Evolutionary conservation across 2,329 filamentous ascomycete species (phyloP).

Genomic region (Hypoxylon rubiginosum): DNA sequence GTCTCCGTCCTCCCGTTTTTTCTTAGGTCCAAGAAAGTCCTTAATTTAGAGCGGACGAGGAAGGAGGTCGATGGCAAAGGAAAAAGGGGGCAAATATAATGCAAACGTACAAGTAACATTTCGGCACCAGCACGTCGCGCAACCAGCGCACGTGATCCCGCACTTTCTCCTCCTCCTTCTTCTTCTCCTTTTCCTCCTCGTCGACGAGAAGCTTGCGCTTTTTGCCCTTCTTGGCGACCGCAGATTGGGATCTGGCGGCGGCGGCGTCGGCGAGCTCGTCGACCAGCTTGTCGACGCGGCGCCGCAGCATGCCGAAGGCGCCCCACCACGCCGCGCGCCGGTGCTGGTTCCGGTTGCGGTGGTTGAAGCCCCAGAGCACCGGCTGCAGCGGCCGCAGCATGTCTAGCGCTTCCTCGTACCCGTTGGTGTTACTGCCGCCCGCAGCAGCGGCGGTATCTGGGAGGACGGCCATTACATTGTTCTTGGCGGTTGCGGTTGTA

Average conservation of each 20-base stretch:
- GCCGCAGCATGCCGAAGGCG: slow-evolving; percentile 78
- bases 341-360: slow-evolving; percentile 94
- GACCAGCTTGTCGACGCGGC: slow-evolving; percentile 70
- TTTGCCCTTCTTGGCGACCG: slow-evolving; percentile 46
- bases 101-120: slow-evolving; percentile 63
- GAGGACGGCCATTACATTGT: slow-evolving; percentile 30
- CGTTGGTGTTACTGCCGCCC: neutral
- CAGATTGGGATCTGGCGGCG: no score
- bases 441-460: slow-evolving; percentile 1
- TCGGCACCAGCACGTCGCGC: slow-evolving; percentile 56
- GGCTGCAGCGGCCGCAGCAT: slow-evolving; percentile 51
- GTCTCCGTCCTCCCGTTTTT: no score
- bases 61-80: neutral
- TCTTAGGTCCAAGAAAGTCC: no score
- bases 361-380: slow-evolving; percentile 79
- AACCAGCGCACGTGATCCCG: slow-evolving; percentile 56
- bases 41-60: neutral
- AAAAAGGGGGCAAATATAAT: slow-evolving; percentile 44
- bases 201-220: slow-evolving; percentile 55
- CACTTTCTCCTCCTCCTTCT: slow-evolving; percentile 19
- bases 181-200: neutral
- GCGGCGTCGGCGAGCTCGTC: slow-evolving; percentile 50
- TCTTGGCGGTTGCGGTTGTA: neutral
- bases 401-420: slow-evolving; percentile 44
- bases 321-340: slow-evolving; percentile 83